phyloP scores from a whole-genome alignment of 495 filamentous ascomycete species.

The Hyaloscypha hepaticicola region DNA sequence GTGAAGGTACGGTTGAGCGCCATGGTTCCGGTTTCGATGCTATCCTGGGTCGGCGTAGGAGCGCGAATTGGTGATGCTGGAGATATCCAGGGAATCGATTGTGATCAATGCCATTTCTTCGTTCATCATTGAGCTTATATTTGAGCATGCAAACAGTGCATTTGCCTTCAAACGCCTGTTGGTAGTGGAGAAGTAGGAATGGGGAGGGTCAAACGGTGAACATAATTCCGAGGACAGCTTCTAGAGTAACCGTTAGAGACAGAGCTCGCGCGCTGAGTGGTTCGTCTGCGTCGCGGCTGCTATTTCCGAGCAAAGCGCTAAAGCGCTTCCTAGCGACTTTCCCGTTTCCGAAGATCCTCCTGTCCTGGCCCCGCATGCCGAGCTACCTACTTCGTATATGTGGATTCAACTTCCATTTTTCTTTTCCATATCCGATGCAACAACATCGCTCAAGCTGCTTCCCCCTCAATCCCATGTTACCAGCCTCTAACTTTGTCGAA shows the following conservation, averaged over 20 bases:
- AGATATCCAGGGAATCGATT: neutral
- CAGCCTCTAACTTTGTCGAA: neutral
- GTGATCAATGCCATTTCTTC: neutral
- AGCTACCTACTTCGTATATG: neutral
- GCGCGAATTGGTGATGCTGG: neutral
- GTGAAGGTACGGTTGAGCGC: slow-evolving; percentile 42
- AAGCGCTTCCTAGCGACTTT: neutral
- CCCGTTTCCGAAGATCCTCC: neutral
- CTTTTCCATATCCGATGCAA: neutral
- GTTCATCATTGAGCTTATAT: neutral
- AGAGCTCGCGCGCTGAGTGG: neutral
- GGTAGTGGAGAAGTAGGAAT: neutral
- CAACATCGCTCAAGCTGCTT: neutral
- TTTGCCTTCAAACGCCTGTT: neutral
- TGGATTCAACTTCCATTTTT: neutral
- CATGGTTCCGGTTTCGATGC: neutral
- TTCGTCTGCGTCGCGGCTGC: neutral
- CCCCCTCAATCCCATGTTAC: neutral
- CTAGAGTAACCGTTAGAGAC: neutral
- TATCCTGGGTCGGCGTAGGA: neutral
- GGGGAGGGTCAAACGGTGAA: neutral
- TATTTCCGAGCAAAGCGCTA: neutral
- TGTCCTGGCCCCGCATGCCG: neutral
- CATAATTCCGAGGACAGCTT: neutral
- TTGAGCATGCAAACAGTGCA: neutral